Percentiles rank a stretch among this genome's conserved stretches.
Evolutionary conservation across 768 basidiomycete species (phyloP).

Genomic region (Cystoderma amianthinum): DNA sequence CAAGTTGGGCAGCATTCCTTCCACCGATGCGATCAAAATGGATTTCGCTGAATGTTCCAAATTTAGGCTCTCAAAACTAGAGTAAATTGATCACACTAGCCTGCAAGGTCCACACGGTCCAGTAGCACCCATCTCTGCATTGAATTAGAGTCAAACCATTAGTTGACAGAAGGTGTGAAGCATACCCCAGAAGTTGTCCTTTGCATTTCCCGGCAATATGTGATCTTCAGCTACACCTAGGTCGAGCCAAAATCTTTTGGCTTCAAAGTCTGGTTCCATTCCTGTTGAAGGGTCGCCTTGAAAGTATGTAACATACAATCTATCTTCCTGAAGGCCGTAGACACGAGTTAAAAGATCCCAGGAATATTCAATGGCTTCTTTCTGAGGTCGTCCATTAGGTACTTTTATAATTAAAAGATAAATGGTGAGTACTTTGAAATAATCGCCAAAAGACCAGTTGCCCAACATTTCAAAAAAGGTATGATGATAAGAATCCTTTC

Average conservation of each 20-base stretch:
- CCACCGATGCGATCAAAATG: conserved; percentile 98
- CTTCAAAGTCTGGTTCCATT: conserved; percentile 84
- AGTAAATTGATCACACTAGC: conserved; percentile 24
- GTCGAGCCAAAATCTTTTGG: conserved; percentile 81
- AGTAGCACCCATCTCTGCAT: conserved; percentile 92
- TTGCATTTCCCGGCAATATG: conserved; percentile 88
- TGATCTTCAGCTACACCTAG: conserved; percentile 86
- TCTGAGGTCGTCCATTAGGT: conserved; percentile 33
- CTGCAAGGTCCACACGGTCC: conserved; percentile 98
- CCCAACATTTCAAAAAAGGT: conserved; percentile 99
- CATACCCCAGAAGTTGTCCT: conserved; percentile 99
- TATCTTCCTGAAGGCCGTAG: conserved; percentile 82
- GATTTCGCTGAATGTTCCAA: conserved; percentile 59
- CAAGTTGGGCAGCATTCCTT: conserved; percentile 87
- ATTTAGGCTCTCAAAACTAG: background rate
- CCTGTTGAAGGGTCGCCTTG: conserved; percentile 87
- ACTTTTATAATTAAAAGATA: background rate
- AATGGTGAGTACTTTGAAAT: conserved; percentile 75
- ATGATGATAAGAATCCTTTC: conserved; percentile 96
- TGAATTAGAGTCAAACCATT: conserved; percentile 1
- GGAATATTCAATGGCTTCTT: conserved; percentile 88
- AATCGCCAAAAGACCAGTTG: conserved; percentile 99
- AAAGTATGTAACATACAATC: conserved; percentile 96
- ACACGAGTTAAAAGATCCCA: conserved; percentile 93
- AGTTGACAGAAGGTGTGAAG: conserved; percentile 1